These are phyloP conservation scores for Spizellomyces punctatus DNA, from an alignment of 192 early-diverging fungal genomes.

Conservation along the genomic window DNA sequence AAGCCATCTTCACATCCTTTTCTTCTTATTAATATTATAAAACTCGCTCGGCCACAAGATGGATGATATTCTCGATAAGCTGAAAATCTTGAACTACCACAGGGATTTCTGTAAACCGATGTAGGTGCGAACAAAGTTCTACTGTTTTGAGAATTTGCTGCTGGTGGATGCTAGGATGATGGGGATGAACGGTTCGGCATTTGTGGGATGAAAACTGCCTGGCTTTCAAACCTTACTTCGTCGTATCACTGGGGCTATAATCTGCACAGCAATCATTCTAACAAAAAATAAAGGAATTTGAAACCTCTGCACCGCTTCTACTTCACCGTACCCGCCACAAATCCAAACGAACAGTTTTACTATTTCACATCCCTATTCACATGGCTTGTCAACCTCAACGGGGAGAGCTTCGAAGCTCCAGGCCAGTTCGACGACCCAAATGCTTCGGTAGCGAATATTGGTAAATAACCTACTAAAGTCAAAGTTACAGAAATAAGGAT, in stretches of 20 bases:
- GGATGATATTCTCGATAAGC: constrained; percentile 56
- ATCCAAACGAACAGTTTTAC: constrained; percentile 63
- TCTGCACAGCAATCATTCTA: no score
- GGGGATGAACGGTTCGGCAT: no score
- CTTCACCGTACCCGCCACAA: constrained; percentile 41
- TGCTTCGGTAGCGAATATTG: constrained; percentile 55
- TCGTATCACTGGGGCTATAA: neutral
- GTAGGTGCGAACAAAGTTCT: constrained; percentile 19
- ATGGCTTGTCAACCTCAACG: constrained; percentile 50
- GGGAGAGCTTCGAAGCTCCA: constrained; percentile 47
- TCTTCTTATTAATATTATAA: no score
- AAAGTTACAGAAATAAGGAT: neutral
- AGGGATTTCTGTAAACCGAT: constrained; percentile 48
- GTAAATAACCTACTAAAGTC: constrained; percentile 20
- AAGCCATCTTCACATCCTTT: no score
- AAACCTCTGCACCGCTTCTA: constrained; percentile 47
- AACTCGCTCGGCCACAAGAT: constrained; percentile 5
- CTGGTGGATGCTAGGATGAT: neutral
- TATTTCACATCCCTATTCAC: constrained; percentile 51
- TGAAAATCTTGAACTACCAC: constrained; percentile 52
- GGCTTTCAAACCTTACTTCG: neutral
- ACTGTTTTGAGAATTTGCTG: neutral
- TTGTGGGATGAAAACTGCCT: neutral
- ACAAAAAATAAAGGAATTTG: constrained; percentile 30
- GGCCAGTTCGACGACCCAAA: constrained; percentile 67